Evolutionary conservation across 495 filamentous ascomycete species (phyloP).

Genomic region (Tuber melanosporum): DNA sequence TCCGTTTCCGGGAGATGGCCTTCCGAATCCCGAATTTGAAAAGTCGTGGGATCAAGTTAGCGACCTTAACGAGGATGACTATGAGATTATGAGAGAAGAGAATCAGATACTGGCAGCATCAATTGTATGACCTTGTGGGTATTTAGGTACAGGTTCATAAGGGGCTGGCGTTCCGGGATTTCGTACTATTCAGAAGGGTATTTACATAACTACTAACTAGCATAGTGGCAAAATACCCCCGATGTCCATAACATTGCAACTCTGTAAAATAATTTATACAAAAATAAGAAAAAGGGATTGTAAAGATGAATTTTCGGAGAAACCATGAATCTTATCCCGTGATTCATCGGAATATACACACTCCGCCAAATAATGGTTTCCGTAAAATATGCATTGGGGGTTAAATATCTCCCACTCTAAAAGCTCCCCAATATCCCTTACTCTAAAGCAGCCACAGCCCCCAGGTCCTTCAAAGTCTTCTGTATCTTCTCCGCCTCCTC

Average conservation of each 20-base stretch:
- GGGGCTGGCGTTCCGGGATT: background rate
- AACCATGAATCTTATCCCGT: background rate
- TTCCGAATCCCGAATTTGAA: slow-evolving; percentile 59
- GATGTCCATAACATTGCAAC: background rate
- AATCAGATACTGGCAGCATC: slow-evolving; percentile 43
- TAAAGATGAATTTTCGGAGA: background rate
- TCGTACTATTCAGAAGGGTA: background rate
- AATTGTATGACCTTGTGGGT: slow-evolving; percentile 17
- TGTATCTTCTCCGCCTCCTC: slow-evolving; percentile 99
- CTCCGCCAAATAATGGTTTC: slow-evolving; percentile 1
- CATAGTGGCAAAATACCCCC: background rate
- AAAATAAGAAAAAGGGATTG: background rate
- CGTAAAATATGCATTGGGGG: background rate
- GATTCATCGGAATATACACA: background rate
- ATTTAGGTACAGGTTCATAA: background rate
- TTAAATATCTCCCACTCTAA: slow-evolving; percentile 3
- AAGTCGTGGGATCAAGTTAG: slow-evolving; percentile 73
- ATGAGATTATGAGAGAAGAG: slow-evolving; percentile 65
- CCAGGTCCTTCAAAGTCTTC: slow-evolving; percentile 83
- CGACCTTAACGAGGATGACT: slow-evolving; percentile 78
- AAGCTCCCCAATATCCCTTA: slow-evolving; percentile 46
- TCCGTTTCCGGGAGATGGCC: slow-evolving; percentile 45
- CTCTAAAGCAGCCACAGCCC: slow-evolving; percentile 82
- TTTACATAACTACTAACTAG: background rate
- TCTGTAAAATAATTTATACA: background rate